Evolutionary conservation across 2,329 filamentous ascomycete species (phyloP).

Genomic region (Aureobasidium mangrovei): DNA sequence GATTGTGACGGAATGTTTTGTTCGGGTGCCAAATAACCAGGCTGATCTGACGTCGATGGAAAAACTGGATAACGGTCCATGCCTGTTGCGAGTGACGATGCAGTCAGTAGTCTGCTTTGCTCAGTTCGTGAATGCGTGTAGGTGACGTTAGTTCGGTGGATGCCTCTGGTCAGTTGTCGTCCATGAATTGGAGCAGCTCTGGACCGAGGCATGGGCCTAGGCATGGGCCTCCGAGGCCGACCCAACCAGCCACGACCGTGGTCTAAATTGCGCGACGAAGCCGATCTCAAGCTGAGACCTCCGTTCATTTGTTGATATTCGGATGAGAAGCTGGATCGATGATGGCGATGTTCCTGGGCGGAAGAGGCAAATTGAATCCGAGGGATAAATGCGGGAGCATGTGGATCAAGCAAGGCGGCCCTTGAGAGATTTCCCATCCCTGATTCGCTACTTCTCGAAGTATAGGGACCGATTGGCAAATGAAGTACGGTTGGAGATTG

Average conservation of each 20-base stretch:
- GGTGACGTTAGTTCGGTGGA: not conserved
- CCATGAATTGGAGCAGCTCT: conserved; percentile 15
- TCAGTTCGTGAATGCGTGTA: not conserved
- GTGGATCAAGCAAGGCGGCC: conserved; percentile 20
- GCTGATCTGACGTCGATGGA: not conserved
- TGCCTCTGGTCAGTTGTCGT: not conserved
- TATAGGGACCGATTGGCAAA: too few species aligned
- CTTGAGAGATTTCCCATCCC: too few species aligned
- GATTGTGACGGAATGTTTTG: not conserved
- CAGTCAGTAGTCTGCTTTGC: not conserved
- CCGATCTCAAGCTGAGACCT: conserved; percentile 5
- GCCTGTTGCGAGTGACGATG: not conserved
- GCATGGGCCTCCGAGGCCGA: not conserved
- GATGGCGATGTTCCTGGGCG: not conserved
- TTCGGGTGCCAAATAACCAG: not conserved
- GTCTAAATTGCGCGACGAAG: not conserved
- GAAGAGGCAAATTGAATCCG: conserved; percentile 20
- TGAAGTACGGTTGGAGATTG: too few species aligned
- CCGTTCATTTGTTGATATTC: conserved; percentile 8
- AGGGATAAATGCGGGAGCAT: conserved; percentile 24
- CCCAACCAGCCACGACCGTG: not conserved
- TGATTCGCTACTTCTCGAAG: too few species aligned
- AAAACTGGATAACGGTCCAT: conserved; percentile 7
- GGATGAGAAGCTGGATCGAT: conserved; percentile 6
- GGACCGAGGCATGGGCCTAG: conserved; percentile 3